Conservation (phyloP, 2,329 filamentous ascomycete species). For the Fusarium transvaalense region DNA sequence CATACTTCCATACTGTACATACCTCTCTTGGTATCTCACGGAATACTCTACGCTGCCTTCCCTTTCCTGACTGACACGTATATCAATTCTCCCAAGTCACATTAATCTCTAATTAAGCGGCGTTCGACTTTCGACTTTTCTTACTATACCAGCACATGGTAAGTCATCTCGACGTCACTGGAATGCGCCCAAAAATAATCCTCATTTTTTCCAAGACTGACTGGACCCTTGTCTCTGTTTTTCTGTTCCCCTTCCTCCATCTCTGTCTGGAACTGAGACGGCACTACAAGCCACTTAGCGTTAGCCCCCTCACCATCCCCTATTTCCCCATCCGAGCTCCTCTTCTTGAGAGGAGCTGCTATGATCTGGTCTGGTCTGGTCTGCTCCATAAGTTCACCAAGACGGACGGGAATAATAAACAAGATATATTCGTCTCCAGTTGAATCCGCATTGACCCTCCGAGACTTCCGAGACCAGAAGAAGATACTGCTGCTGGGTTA, state of each 20-base stretch:
- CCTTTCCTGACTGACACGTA: background rate
- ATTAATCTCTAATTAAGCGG: background rate
- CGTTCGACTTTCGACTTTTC: background rate
- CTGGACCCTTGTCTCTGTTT: constrained; percentile 12
- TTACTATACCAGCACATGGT: background rate
- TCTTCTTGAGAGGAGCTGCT: background rate
- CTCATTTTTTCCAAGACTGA: constrained; percentile 1
- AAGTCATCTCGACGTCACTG: constrained; percentile 30
- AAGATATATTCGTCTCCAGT: background rate
- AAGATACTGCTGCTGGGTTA: background rate
- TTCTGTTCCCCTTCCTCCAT: background rate
- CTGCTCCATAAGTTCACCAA: background rate
- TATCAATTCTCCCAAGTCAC: constrained; percentile 12
- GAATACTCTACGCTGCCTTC: no score
- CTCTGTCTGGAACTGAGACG: constrained; percentile 28
- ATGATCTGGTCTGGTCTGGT: background rate
- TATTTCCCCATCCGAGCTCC: constrained; percentile 4
- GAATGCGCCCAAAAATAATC: constrained; percentile 19
- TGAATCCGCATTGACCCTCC: background rate
- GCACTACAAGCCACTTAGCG: constrained; percentile 27
- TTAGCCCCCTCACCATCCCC: constrained; percentile 10
- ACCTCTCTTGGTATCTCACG: no score
- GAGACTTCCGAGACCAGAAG: constrained; percentile 5
- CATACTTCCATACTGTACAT: no score
- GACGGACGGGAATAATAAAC: background rate